phyloP scores from a whole-genome alignment of 805 yeast species.

The Suhomyces faveliae region DNA sequence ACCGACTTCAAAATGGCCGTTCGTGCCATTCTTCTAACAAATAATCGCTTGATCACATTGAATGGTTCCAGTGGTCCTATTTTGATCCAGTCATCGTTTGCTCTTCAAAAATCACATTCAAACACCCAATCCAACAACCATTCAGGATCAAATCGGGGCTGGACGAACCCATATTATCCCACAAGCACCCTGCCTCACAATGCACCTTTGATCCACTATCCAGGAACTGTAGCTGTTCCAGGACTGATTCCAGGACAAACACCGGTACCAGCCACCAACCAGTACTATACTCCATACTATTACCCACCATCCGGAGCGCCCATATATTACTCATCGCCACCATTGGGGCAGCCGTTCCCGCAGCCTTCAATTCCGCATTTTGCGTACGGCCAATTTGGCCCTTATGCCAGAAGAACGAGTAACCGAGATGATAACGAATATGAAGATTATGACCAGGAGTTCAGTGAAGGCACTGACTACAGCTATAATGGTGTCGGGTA shows the following conservation, averaged over 20 bases:
- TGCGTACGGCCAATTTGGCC: neutral
- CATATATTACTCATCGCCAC: neutral
- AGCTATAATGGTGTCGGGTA: neutral
- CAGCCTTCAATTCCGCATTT: neutral
- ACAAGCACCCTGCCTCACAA: neutral
- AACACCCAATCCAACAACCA: neutral
- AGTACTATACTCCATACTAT: slow-evolving; percentile 8
- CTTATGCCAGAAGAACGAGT: neutral
- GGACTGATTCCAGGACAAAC: neutral
- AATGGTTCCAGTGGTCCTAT: slow-evolving; percentile 17
- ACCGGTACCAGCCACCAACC: neutral
- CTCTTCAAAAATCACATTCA: slow-evolving; percentile 31
- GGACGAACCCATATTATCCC: neutral
- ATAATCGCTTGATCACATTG: slow-evolving; percentile 29
- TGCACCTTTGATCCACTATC: neutral
- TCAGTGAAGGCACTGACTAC: neutral
- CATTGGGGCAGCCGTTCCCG: neutral
- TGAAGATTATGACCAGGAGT: neutral
- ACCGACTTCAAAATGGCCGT: slow-evolving; percentile 57
- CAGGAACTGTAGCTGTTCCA: neutral
- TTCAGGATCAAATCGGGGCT: neutral
- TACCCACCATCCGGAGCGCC: slow-evolving; percentile 7
- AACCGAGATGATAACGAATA: neutral
- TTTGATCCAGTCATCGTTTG: slow-evolving; percentile 39
- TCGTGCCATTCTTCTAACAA: slow-evolving; percentile 55